Conservation (phyloP, 352 stramenopile species). For the Pythium rishiriense region DNA sequence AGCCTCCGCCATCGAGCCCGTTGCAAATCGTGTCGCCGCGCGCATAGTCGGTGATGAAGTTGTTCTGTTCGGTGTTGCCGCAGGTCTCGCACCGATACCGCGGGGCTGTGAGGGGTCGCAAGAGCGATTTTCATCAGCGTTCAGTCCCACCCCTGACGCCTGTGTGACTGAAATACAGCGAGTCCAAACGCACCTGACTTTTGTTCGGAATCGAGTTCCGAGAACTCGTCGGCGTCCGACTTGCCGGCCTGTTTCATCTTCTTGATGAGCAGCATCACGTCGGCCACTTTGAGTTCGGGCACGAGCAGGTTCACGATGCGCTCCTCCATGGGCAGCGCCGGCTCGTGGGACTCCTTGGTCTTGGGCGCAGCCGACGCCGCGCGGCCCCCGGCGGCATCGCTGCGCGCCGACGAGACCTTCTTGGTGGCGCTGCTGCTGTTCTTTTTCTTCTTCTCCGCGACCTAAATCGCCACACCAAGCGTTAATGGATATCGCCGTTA, state of each 20-base stretch:
- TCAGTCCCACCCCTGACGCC: no score
- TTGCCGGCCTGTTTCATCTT: constrained; percentile 90
- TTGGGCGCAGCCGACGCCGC: constrained; percentile 29
- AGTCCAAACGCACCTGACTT: constrained; percentile 73
- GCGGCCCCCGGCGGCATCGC: constrained; percentile 27
- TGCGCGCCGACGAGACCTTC: constrained; percentile 29
- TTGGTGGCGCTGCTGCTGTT: constrained; percentile 25
- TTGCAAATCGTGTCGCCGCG: constrained; percentile 89
- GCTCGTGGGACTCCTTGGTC: constrained; percentile 48
- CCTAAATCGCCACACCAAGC: constrained; percentile 1
- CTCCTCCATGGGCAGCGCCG: constrained; percentile 81
- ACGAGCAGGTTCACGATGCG: constrained; percentile 87
- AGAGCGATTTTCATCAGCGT: no score
- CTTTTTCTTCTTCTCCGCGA: constrained; percentile 44
- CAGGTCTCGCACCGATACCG: constrained; percentile 86
- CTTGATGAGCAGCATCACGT: constrained; percentile 88
- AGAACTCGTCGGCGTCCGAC: constrained; percentile 88
- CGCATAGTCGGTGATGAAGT: constrained; percentile 89
- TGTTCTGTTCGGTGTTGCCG: constrained; percentile 88
- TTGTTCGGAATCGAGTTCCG: constrained; percentile 79
- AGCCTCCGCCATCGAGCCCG: constrained; percentile 85
- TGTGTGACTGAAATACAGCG: no score
- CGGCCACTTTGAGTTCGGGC: constrained; percentile 82
- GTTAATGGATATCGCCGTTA: background rate
- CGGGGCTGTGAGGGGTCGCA: no score